These are phyloP conservation scores for Vanilla planifolia DNA, from an alignment of 106 monocot genomes.

Conservation along the genomic window DNA sequence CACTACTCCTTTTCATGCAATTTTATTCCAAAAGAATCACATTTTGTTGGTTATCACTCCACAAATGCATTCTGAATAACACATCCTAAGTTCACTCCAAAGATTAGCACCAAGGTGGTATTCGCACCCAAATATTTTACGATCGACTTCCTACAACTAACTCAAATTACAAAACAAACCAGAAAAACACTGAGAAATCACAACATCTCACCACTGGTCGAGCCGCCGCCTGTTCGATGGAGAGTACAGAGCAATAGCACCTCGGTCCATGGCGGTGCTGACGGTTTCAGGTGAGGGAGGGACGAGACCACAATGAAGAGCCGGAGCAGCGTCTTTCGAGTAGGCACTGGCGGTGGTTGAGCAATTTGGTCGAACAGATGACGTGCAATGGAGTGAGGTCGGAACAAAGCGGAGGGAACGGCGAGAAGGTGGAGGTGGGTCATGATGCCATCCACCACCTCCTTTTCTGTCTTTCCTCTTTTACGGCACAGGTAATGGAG, in stretches of 20 bases:
- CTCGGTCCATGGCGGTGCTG: neutral
- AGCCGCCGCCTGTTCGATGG: neutral
- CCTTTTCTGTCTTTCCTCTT: neutral
- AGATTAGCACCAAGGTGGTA: no score
- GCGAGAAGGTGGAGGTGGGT: conserved; percentile 1
- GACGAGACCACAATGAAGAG: neutral
- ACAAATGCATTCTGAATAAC: no score
- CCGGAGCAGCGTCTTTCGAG: neutral
- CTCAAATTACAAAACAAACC: no score
- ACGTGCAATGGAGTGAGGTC: neutral
- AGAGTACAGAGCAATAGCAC: neutral
- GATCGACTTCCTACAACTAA: no score
- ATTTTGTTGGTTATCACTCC: no score
- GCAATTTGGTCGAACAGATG: neutral
- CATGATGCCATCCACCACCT: conserved; percentile 6
- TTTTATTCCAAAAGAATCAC: no score
- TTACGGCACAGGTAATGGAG: no score
- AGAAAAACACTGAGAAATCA: no score
- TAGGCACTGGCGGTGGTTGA: neutral
- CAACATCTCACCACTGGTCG: neutral
- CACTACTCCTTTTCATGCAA: no score
- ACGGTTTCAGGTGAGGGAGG: neutral
- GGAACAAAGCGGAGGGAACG: neutral
- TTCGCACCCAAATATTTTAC: no score
- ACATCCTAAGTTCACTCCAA: no score